Evolutionary conservation across 225 moss, liverwort and hornwort species (phyloP).

Genomic region (Takakia lepidozioides): DNA sequence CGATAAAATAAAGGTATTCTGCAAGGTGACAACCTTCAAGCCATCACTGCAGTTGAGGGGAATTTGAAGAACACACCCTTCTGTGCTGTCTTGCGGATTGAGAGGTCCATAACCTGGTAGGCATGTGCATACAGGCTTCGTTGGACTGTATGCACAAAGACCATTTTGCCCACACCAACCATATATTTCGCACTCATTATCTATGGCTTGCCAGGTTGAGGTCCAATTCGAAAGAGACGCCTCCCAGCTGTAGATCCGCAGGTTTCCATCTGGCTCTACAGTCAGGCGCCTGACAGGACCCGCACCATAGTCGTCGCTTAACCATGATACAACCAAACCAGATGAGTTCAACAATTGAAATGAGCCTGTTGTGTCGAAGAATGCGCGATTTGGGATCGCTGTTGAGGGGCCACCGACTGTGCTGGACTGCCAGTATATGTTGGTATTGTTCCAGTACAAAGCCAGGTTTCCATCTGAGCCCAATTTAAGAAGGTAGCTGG

Average conservation of each 20-base stretch:
- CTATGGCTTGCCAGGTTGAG: constrained; percentile 24
- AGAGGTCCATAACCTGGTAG: constrained; percentile 23
- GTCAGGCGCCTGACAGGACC: constrained; percentile 23
- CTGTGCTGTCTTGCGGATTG: constrained; percentile 3
- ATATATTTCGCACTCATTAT: constrained; percentile 32
- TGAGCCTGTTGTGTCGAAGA: constrained; percentile 17
- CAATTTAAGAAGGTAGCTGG: constrained; percentile 20
- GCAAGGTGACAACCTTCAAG: constrained; percentile 24
- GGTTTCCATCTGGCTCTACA: constrained; percentile 19
- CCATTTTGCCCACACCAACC: constrained; percentile 39
- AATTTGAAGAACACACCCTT: constrained; percentile 21
- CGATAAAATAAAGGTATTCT: constrained; percentile 25
- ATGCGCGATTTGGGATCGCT: constrained; percentile 5
- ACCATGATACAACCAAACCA: constrained; percentile 11
- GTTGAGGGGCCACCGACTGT: constrained; percentile 2
- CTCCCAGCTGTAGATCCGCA: constrained; percentile 26
- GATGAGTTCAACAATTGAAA: constrained; percentile 25
- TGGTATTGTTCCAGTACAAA: constrained; percentile 21
- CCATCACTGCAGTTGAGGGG: constrained; percentile 31
- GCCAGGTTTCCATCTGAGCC: constrained; percentile 8
- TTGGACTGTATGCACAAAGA: constrained; percentile 20
- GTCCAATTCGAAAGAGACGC: constrained; percentile 14
- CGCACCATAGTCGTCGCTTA: constrained; percentile 23
- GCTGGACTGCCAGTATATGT: constrained; percentile 22
- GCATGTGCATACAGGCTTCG: constrained; percentile 26